Conservation (phyloP, 2,329 filamentous ascomycete genomes). For the Xylariales sp. region DNA sequence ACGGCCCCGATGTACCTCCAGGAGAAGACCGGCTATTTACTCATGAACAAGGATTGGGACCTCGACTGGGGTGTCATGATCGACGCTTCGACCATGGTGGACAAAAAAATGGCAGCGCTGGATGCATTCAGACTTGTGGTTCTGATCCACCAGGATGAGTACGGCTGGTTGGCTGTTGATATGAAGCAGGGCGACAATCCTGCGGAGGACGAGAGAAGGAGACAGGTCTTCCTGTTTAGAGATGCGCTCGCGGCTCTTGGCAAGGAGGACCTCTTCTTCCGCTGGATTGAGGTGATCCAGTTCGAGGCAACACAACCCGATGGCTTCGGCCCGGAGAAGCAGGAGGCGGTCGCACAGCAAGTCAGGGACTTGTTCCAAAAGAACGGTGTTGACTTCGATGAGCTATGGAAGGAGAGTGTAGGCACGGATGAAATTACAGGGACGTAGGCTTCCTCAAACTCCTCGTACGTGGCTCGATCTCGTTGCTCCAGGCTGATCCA, state of each 20-base stretch:
- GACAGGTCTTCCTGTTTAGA: slow-evolving; percentile 76
- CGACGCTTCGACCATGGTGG: slow-evolving; percentile 63
- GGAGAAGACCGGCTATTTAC: slow-evolving; percentile 81
- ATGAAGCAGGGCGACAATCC: slow-evolving; percentile 40
- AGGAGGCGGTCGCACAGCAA: slow-evolving; percentile 66
- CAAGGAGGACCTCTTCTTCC: slow-evolving; percentile 86
- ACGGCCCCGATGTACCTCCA: slow-evolving; percentile 62
- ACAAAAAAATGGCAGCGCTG: slow-evolving; percentile 53
- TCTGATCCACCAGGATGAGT: slow-evolving; percentile 62
- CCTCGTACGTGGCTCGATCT: too few species aligned
- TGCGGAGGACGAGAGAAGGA: slow-evolving; percentile 59
- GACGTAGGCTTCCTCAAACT: too few species aligned
- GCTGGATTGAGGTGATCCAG: slow-evolving; percentile 90
- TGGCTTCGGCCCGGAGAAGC: slow-evolving; percentile 71
- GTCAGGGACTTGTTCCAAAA: slow-evolving; percentile 71
- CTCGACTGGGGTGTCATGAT: slow-evolving; percentile 82
- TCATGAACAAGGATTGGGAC: slow-evolving; percentile 83
- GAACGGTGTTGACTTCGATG: slow-evolving; percentile 76
- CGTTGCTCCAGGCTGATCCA: too few species aligned
- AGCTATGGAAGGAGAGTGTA: slow-evolving; percentile 66
- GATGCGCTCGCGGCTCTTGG: slow-evolving; percentile 69
- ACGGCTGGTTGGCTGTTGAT: slow-evolving; percentile 69
- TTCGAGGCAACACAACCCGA: slow-evolving; percentile 76
- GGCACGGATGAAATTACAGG: slow-evolving; percentile 23
- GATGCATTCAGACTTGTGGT: slow-evolving; percentile 69